A percentile compares a stretch with the other conserved stretches of the same genome.
Evolutionary conservation across 2,329 filamentous ascomycete species (phyloP).

Genomic region (Nothophaeocryptopus gaeumannii): DNA sequence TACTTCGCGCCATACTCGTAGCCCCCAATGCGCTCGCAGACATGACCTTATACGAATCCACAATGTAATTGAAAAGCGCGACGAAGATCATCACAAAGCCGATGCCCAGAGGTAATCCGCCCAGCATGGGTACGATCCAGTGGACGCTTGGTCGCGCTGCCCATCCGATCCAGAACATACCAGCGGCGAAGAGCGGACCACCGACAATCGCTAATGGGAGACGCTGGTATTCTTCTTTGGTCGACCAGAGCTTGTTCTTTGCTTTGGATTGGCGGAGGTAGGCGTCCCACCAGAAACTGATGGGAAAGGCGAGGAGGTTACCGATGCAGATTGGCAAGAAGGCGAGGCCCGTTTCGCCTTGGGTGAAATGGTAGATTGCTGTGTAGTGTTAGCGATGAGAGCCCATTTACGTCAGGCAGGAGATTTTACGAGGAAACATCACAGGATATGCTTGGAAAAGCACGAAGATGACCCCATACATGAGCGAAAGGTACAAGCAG

Average conservation of each 20-base stretch:
- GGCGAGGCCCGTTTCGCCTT: constrained; percentile 17
- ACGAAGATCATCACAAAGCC: constrained; percentile 52
- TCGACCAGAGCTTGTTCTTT: constrained; percentile 48
- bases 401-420: no score
- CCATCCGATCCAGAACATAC: constrained; percentile 55
- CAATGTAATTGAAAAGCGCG: constrained; percentile 44
- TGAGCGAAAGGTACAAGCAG: constrained; percentile 63
- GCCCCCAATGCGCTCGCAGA: constrained; percentile 38
- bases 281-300: constrained; percentile 17
- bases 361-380: constrained; percentile 12
- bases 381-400: no score
- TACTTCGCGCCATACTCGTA: constrained; percentile 15
- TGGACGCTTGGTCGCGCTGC: constrained; percentile 52
- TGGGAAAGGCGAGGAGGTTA: constrained; percentile 6
- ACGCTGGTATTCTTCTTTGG: constrained; percentile 61
- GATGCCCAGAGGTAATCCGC: constrained; percentile 50
- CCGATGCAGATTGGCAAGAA: constrained; percentile 18
- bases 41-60: constrained; percentile 48
- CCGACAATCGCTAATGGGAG: constrained; percentile 67
- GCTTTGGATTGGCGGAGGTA: constrained; percentile 11
- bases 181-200: constrained; percentile 54
- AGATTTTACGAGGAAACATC: constrained; percentile 17
- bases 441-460: constrained; percentile 17
- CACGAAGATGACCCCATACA: constrained; percentile 61
- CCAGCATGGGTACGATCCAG: constrained; percentile 48